Percentiles rank a stretch among this genome's conserved stretches.
Evolutionary conservation across 2,329 filamentous ascomycete genomes (phyloP).

Genomic region (Alternaria panax): DNA sequence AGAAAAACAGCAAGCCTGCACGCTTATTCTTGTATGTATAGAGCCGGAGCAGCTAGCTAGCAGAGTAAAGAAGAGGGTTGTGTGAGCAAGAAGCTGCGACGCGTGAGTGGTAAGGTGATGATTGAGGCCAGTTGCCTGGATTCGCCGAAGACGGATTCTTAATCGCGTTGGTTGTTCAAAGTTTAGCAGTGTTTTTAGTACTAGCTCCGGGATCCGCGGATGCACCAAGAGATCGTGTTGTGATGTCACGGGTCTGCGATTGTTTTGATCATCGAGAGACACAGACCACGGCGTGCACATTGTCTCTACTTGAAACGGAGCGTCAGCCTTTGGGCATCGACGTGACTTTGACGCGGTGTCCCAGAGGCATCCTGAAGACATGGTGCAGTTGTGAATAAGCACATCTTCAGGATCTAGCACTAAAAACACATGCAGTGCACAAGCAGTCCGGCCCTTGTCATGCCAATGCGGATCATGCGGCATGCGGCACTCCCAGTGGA

Average conservation of each 20-base stretch:
- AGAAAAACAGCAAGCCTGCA: neutral
- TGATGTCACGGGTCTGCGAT: constrained; percentile 7
- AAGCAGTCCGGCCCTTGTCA: neutral
- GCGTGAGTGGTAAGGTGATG: neutral
- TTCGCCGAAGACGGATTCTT: constrained; percentile 4
- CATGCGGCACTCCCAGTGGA: constrained; percentile 9
- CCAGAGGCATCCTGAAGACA: neutral
- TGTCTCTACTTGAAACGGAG: neutral
- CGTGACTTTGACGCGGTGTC: neutral
- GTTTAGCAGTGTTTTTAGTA: neutral
- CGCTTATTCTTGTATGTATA: neutral
- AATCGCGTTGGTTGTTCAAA: neutral
- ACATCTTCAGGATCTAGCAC: neutral
- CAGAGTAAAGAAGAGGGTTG: neutral
- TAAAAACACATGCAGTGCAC: neutral
- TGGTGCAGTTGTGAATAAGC: neutral
- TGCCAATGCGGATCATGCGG: constrained; percentile 15
- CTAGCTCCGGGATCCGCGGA: constrained; percentile 16
- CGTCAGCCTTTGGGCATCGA: neutral
- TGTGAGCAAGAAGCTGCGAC: neutral
- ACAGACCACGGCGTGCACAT: neutral
- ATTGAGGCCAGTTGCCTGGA: neutral
- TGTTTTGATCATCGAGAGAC: neutral
- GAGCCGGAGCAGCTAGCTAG: neutral
- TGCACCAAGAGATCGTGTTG: neutral